phyloP scores from a whole-genome alignment of 352 stramenopile species.

The Pythium monospermum region DNA sequence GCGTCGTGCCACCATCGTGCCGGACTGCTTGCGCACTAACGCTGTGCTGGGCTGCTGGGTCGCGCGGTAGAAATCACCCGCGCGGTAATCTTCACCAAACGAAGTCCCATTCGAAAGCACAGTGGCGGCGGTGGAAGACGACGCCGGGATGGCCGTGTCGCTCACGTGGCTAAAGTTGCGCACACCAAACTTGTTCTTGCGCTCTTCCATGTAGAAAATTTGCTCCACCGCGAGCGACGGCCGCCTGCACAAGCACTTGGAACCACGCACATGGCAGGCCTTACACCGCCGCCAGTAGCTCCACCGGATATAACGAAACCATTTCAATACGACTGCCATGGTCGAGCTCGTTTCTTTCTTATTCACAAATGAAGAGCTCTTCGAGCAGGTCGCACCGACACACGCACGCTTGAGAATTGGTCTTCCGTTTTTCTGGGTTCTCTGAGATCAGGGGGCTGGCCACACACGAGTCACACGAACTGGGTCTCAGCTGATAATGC shows the following conservation, averaged over 20 bases:
- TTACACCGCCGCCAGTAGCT: slow-evolving; percentile 67
- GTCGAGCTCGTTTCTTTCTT: too few relatives aligned
- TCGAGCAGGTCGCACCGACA: too few relatives aligned
- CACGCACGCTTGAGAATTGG: too few relatives aligned
- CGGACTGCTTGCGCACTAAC: slow-evolving; percentile 53
- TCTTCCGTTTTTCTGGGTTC: too few relatives aligned
- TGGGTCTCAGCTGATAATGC: too few relatives aligned
- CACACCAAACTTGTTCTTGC: slow-evolving; percentile 73
- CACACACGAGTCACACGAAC: too few relatives aligned
- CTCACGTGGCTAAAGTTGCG: slow-evolving; percentile 80
- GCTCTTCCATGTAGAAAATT: slow-evolving; percentile 78
- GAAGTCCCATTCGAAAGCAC: slow-evolving; percentile 38
- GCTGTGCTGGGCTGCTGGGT: slow-evolving; percentile 24
- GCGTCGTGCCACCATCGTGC: slow-evolving; percentile 34
- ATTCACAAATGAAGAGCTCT: too few relatives aligned
- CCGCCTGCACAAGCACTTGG: slow-evolving; percentile 66
- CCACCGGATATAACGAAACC: slow-evolving; percentile 61
- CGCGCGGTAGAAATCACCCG: slow-evolving; percentile 21
- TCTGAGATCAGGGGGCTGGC: too few relatives aligned
- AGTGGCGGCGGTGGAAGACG: slow-evolving; percentile 25
- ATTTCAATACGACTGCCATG: slow-evolving; percentile 53
- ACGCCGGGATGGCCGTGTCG: slow-evolving; percentile 49
- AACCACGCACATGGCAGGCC: slow-evolving; percentile 47
- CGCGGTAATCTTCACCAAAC: slow-evolving; percentile 26
- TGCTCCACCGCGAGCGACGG: slow-evolving; percentile 69